These are phyloP conservation scores for Cryphonectria radicalis DNA, from an alignment of 2,329 filamentous ascomycete genomes.

Conservation along the genomic window DNA sequence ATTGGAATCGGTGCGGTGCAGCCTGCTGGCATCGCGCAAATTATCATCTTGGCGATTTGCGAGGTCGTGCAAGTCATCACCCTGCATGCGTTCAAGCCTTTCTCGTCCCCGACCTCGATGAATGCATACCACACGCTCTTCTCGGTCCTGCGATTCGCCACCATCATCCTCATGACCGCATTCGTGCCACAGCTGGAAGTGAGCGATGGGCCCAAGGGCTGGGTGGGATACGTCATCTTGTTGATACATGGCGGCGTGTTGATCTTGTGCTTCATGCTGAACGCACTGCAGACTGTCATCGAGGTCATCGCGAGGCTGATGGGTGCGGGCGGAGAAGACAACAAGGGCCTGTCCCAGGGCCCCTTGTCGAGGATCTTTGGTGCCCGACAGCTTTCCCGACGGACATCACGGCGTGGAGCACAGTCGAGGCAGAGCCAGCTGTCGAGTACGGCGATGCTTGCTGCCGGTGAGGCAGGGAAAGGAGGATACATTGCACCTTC, in stretches of 20 bases:
- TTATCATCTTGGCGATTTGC: conserved; percentile 90
- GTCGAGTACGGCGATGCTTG: conserved; percentile 81
- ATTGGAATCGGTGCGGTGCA: conserved; percentile 93
- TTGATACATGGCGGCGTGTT: conserved; percentile 83
- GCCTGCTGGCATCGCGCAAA: conserved; percentile 88
- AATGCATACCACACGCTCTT: conserved; percentile 93
- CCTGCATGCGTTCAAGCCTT: conserved; percentile 87
- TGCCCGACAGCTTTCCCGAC: conserved; percentile 82
- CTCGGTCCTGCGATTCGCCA: conserved; percentile 74
- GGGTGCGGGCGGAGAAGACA: conserved; percentile 79
- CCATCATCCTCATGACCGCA: conserved; percentile 75
- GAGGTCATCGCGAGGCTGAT: conserved; percentile 84
- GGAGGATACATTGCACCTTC: conserved; percentile 58
- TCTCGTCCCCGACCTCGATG: conserved; percentile 92
- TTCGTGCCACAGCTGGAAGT: conserved; percentile 86
- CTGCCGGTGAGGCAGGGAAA: conserved; percentile 68
- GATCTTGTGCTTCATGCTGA: conserved; percentile 90
- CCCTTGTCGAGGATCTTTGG: conserved; percentile 90
- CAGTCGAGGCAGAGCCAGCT: conserved; percentile 78
- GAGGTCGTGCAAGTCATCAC: conserved; percentile 90
- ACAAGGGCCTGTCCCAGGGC: conserved; percentile 72
- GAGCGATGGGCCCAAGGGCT: conserved; percentile 79
- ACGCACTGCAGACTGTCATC: conserved; percentile 85
- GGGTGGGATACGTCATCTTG: conserved; percentile 93
- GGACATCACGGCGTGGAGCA: conserved; percentile 65